Conservation (phyloP, 345 rosid species). For the Diplotaxis tenuifolia region DNA sequence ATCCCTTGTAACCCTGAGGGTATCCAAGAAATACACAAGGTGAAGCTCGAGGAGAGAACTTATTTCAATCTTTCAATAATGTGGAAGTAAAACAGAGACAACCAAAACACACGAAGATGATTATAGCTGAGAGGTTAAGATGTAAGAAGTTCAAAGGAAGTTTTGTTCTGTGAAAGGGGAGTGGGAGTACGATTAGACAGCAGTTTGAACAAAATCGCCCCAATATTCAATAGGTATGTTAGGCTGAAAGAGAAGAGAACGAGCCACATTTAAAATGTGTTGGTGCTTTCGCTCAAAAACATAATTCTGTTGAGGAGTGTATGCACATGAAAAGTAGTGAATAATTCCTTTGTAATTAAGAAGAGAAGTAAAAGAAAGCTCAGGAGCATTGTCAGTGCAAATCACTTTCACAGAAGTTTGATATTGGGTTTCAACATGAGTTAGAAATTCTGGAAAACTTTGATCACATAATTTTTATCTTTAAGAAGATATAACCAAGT, state of each 20-base stretch:
- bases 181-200: not conserved
- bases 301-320: not conserved
- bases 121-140: not conserved
- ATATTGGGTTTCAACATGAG: not conserved
- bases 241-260: not conserved
- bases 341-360: not conserved
- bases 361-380: not conserved
- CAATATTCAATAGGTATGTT: not conserved
- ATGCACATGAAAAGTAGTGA: not conserved
- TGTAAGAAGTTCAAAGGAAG: not conserved
- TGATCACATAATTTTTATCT: not conserved
- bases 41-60: not conserved
- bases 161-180: not conserved
- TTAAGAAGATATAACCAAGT: not conserved
- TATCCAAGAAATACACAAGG: not conserved
- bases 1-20: not conserved
- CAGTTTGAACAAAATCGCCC: not conserved
- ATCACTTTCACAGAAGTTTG: not conserved
- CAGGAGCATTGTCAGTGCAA: not conserved
- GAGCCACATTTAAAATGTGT: not conserved
- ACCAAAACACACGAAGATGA: not conserved
- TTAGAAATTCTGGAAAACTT: not conserved
- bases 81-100: not conserved
- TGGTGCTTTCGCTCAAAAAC: not conserved
- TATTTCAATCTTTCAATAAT: not conserved